A percentile compares a stretch with the other conserved stretches of the same genome.
These are phyloP conservation scores for Eucalyptus pumila DNA, from an alignment of 345 rosid genomes.

Conservation along the genomic window DNA sequence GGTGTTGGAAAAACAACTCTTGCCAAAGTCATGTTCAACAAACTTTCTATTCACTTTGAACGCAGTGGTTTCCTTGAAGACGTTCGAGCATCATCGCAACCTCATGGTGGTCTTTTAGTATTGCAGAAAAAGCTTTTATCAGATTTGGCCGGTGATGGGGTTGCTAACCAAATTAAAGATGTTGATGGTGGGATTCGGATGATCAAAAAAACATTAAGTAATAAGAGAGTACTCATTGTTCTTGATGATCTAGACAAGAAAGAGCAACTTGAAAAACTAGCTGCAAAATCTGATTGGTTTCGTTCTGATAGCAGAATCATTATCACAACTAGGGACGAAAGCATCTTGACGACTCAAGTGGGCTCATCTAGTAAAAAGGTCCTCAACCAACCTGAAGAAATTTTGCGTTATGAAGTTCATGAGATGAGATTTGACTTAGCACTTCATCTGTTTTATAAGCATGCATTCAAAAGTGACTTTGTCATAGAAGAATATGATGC, in stretches of 20 bases:
- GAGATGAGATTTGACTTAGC: neutral
- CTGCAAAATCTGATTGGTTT: fast-evolving
- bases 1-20: neutral
- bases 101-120: neutral
- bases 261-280: neutral
- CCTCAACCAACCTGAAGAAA: neutral
- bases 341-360: neutral
- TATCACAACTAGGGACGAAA: neutral
- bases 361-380: neutral
- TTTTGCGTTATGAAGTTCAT: neutral
- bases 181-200: neutral
- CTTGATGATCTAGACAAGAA: neutral
- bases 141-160: neutral
- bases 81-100: neutral
- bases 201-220: neutral
- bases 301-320: neutral
- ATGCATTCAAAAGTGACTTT: neutral
- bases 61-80: neutral
- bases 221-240: neutral
- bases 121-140: neutral
- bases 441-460: neutral
- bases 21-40: neutral
- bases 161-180: neutral
- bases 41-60: neutral
- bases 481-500: neutral